Evolutionary conservation across 192 early-diverging fungal genomes (phyloP).

Genomic region (Backusella luteola): DNA sequence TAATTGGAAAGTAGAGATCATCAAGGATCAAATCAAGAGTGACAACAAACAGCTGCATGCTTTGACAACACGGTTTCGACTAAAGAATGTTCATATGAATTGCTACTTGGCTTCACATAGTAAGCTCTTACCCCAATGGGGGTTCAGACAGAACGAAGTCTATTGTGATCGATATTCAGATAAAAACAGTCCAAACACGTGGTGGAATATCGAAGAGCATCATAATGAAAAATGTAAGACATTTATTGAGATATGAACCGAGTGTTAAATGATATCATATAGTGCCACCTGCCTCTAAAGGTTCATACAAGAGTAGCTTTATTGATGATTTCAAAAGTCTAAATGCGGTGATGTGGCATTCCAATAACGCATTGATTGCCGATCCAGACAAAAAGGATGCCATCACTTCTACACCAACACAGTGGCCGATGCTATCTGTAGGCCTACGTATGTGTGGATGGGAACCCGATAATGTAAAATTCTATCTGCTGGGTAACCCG

Average conservation of each 20-base stretch:
- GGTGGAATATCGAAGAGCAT: constrained; percentile 96
- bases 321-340: constrained; percentile 82
- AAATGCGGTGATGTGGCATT: constrained; percentile 94
- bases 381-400: constrained; percentile 90
- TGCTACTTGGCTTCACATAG: constrained; percentile 79
- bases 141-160: constrained; percentile 92
- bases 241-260: not conserved
- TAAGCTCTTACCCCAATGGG: constrained; percentile 90
- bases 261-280: not conserved
- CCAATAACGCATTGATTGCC: constrained; percentile 93
- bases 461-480: constrained; percentile 85
- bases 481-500: constrained; percentile 90
- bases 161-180: constrained; percentile 74
- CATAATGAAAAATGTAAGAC: constrained; percentile 57
- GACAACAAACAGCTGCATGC: constrained; percentile 56
- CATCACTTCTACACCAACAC: constrained; percentile 76
- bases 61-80: constrained; percentile 78
- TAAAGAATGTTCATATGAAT: constrained; percentile 67
- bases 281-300: constrained; percentile 65
- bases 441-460: constrained; percentile 95
- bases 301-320: constrained; percentile 72
- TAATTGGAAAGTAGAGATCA: constrained; percentile 86
- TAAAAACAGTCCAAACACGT: constrained; percentile 58
- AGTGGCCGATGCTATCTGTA: constrained; percentile 87
- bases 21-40: constrained; percentile 59